Conservation (phyloP, 306 rosid species). For the Chamaecrista fasciculata region DNA sequence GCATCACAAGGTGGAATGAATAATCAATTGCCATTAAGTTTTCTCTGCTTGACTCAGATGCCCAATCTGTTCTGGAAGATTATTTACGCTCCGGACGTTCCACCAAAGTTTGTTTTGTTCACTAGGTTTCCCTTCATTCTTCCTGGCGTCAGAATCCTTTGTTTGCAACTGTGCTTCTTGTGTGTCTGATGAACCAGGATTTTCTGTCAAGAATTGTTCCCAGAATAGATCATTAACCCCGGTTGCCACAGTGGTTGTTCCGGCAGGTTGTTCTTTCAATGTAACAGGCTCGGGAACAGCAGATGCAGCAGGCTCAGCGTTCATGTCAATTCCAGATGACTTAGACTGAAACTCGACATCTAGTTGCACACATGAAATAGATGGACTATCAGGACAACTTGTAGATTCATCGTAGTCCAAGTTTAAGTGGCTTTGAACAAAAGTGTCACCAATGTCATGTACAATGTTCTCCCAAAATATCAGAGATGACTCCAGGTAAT, state of each 20-base stretch:
- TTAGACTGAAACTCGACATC: conserved; percentile 48
- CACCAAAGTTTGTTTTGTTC: conserved; percentile 62
- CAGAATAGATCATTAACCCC: conserved; percentile 90
- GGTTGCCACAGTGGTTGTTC: conserved; percentile 34
- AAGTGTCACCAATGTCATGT: conserved; percentile 30
- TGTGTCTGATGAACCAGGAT: conserved; percentile 84
- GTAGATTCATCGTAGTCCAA: conserved; percentile 66
- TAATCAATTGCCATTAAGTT: conserved; percentile 48
- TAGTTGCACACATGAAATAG: conserved; percentile 46
- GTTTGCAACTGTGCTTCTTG: conserved; percentile 68
- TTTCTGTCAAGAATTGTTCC: conserved; percentile 97
- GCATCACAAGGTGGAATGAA: conserved; percentile 43
- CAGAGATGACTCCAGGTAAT: conserved; percentile 67
- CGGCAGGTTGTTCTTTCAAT: conserved; percentile 47
- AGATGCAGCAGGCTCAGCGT: conserved; percentile 58
- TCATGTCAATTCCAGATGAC: conserved; percentile 84
- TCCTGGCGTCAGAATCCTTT: conserved; percentile 51
- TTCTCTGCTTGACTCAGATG: conserved; percentile 73
- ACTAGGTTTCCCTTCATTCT: conserved; percentile 53
- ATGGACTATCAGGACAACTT: conserved; percentile 53
- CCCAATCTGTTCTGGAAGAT: conserved; percentile 74
- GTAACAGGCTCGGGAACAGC: conserved; percentile 42
- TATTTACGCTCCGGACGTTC: conserved; percentile 59
- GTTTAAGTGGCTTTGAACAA: conserved; percentile 39
- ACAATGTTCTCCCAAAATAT: conserved; percentile 68